These are phyloP conservation scores for Hymenoscyphus fructigenus DNA, from an alignment of 2,329 filamentous ascomycete genomes.

Conservation along the genomic window DNA sequence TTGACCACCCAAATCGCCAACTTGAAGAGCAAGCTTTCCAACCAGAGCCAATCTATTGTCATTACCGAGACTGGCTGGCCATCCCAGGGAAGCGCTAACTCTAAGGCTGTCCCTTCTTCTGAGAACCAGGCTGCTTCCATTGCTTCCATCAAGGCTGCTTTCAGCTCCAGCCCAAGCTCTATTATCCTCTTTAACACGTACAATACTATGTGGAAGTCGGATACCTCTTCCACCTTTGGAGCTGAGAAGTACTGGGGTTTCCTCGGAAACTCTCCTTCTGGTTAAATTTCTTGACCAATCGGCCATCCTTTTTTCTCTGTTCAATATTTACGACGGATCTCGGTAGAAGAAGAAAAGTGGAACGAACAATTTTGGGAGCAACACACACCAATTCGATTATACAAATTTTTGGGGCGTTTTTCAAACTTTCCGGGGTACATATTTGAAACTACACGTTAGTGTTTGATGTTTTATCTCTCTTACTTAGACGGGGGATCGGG, in stretches of 20 bases:
- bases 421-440: neutral
- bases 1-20: constrained; percentile 54
- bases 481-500: neutral
- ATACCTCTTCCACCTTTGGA: constrained; percentile 60
- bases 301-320: neutral
- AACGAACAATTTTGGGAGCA: constrained; percentile 17
- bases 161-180: constrained; percentile 48
- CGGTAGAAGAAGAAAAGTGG: neutral
- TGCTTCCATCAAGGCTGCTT: constrained; percentile 59
- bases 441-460: neutral
- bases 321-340: neutral
- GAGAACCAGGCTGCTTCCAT: constrained; percentile 67
- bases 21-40: constrained; percentile 44
- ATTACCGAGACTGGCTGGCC: constrained; percentile 89
- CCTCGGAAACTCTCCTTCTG: constrained; percentile 31
- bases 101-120: constrained; percentile 65
- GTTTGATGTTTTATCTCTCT: neutral
- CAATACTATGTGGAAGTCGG: constrained; percentile 76
- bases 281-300: constrained; percentile 17
- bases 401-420: constrained; percentile 20
- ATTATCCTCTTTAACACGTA: constrained; percentile 77
- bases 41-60: constrained; percentile 58
- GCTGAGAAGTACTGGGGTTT: constrained; percentile 80
- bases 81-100: constrained; percentile 63
- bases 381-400: constrained; percentile 17